Evolutionary conservation across 2,329 filamentous ascomycete genomes (phyloP).

Genomic region (Sporothrix phasma): DNA sequence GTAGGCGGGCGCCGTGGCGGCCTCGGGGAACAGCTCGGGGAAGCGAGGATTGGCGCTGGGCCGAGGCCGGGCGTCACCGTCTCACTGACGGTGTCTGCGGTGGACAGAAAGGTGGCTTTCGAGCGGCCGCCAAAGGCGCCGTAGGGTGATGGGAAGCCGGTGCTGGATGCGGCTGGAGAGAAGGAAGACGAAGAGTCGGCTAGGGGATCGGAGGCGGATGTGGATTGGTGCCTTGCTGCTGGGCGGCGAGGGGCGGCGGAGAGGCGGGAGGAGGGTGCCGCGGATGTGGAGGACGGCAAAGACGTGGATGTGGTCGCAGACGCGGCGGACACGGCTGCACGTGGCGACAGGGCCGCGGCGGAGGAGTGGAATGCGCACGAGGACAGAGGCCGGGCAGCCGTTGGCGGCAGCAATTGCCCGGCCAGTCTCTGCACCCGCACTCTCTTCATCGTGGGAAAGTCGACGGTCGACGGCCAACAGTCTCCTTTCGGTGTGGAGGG

Average conservation of each 20-base stretch:
- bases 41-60: conserved; percentile 16
- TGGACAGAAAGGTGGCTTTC: not conserved
- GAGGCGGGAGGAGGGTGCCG: not conserved
- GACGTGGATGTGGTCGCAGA: not conserved
- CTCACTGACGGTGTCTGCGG: not conserved
- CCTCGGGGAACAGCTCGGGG: conserved; percentile 25
- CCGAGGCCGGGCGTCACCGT: not conserved
- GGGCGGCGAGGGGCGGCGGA: not conserved
- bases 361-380: conserved; percentile 12
- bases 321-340: not conserved
- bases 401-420: conserved; percentile 43
- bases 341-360: not conserved
- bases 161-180: not conserved
- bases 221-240: conserved; percentile 6
- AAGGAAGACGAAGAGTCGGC: not conserved
- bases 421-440: conserved; percentile 51
- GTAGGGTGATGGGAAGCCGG: not conserved
- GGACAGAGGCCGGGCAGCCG: conserved; percentile 31
- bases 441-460: conserved; percentile 43
- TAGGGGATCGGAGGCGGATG: not conserved
- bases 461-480: not conserved
- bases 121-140: not conserved
- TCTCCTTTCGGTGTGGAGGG: not conserved
- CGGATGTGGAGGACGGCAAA: not conserved
- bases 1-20: conserved; percentile 27